Conservation (phyloP, 2,329 filamentous ascomycete genomes). For the Verticillium klebahnii region DNA sequence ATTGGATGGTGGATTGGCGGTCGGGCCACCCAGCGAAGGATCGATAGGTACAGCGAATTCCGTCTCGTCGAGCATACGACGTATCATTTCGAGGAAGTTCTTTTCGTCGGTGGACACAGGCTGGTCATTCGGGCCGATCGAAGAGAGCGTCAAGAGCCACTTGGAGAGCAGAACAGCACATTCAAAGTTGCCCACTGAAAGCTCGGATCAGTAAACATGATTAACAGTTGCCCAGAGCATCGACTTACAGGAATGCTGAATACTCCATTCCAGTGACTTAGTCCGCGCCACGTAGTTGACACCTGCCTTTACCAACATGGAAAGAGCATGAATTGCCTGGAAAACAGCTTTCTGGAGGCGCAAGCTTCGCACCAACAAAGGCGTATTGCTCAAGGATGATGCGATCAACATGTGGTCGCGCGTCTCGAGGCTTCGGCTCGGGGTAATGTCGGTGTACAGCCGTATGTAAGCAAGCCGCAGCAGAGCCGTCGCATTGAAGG, state of each 20-base stretch:
- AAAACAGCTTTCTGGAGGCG: conserved; percentile 60
- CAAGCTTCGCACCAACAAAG: conserved; percentile 52
- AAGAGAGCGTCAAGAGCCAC: conserved; percentile 53
- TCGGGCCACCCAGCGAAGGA: conserved; percentile 42
- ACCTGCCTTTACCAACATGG: conserved; percentile 59
- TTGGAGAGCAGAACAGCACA: conserved; percentile 57
- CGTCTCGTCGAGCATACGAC: conserved; percentile 57
- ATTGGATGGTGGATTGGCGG: conserved; percentile 28
- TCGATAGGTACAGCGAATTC: conserved; percentile 59
- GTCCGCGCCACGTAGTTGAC: conserved; percentile 59
- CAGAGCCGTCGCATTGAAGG: conserved; percentile 61
- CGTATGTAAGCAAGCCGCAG: conserved; percentile 59
- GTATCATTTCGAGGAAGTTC: conserved; percentile 50
- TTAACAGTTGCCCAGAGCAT: not conserved
- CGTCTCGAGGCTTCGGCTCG: conserved; percentile 59
- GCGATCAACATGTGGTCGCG: conserved; percentile 60
- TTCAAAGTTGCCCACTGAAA: conserved; percentile 54
- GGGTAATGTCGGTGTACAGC: conserved; percentile 60
- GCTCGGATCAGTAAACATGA: conserved; percentile 11
- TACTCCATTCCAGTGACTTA: conserved; percentile 59
- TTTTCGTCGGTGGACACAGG: conserved; percentile 48
- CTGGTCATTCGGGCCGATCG: conserved; percentile 44
- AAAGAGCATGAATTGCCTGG: conserved; percentile 64
- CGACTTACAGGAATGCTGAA: conserved; percentile 54
- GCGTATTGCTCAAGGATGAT: conserved; percentile 53